A percentile compares a stretch with the other conserved stretches of the same genome.
Conservation (phyloP, 331 rosid genomes). For the Malus hybrid region DNA sequence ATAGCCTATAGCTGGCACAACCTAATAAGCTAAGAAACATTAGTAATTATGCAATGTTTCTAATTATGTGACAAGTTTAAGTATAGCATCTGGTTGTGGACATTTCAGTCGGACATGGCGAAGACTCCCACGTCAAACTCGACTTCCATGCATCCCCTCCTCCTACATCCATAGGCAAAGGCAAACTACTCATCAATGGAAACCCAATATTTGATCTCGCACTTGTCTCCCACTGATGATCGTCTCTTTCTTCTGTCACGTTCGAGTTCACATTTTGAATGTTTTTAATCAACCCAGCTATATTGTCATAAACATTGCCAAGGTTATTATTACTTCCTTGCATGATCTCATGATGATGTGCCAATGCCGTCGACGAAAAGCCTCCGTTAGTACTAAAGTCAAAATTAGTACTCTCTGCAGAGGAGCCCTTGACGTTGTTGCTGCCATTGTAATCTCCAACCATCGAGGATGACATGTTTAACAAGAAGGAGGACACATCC, state of each 20-base stretch:
- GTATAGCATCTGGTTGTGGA: slow-evolving; percentile 72
- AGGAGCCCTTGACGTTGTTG: slow-evolving; percentile 4
- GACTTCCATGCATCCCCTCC: slow-evolving; percentile 71
- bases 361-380: slow-evolving; percentile 27
- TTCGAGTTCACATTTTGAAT: slow-evolving; percentile 17
- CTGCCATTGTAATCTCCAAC: slow-evolving; percentile 36
- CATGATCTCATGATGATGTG: slow-evolving; percentile 21
- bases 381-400: slow-evolving; percentile 21
- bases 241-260: slow-evolving; percentile 26
- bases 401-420: slow-evolving; percentile 20
- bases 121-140: slow-evolving; percentile 71
- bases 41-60: neutral
- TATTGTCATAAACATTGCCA: slow-evolving; percentile 5
- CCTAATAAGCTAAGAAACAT: neutral
- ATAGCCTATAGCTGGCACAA: neutral
- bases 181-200: slow-evolving; percentile 22
- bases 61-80: slow-evolving; percentile 7
- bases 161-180: slow-evolving; percentile 32
- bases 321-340: slow-evolving; percentile 17
- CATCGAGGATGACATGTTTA: slow-evolving; percentile 71
- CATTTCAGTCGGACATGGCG: slow-evolving; percentile 69
- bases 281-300: slow-evolving; percentile 31
- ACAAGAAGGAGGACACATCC: slow-evolving; percentile 60
- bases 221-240: slow-evolving; percentile 30
- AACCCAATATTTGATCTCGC: slow-evolving; percentile 34